Conservation (phyloP, 768 basidiomycete genomes). For the Trametes elegans region DNA sequence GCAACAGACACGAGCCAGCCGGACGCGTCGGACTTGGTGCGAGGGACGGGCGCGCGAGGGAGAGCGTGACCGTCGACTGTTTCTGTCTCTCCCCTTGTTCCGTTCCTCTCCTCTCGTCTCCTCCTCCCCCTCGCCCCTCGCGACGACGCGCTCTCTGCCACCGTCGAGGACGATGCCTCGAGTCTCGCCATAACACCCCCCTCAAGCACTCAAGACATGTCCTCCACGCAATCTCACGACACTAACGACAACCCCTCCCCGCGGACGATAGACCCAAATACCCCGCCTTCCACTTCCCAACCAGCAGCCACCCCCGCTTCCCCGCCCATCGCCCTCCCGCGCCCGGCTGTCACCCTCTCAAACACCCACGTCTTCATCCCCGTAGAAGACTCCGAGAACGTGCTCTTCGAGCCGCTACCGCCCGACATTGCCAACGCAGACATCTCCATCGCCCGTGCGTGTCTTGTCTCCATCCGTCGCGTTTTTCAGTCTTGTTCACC, state of each 20-base stretch:
- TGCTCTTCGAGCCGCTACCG: conserved; percentile 21
- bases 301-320: conserved; percentile 13
- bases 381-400: neutral
- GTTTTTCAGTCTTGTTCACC: neutral
- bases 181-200: conserved; percentile 1
- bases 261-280: neutral
- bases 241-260: conserved; percentile 6
- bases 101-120: conserved; percentile 13
- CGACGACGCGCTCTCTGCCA: conserved; percentile 8
- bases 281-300: conserved; percentile 2
- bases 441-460: conserved; percentile 34
- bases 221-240: conserved; percentile 18
- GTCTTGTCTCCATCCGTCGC: neutral
- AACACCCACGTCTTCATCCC: conserved; percentile 3
- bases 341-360: conserved; percentile 5
- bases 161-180: conserved; percentile 13
- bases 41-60: conserved; percentile 6
- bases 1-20: too few relatives aligned
- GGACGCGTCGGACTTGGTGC: conserved; percentile 14
- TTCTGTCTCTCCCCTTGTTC: conserved; percentile 16
- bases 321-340: conserved; percentile 8
- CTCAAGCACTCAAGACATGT: conserved; percentile 11
- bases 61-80: too few relatives aligned
- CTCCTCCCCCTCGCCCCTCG: conserved; percentile 1
- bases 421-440: conserved; percentile 32